Evolutionary conservation across 768 basidiomycete genomes (phyloP).

Genomic region (Rhizopogon vulgaris): DNA sequence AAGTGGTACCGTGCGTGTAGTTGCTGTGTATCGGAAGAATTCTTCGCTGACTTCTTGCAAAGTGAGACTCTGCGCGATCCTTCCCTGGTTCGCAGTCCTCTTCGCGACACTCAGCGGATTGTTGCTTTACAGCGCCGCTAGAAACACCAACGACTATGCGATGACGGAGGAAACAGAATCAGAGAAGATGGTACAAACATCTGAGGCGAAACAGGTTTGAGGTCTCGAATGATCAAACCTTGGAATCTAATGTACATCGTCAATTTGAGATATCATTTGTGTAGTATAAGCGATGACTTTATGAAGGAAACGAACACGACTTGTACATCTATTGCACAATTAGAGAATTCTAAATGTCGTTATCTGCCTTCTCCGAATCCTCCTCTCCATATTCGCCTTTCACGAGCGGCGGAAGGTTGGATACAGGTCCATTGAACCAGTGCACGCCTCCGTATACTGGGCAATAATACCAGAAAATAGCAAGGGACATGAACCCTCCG

Average conservation of each 20-base stretch:
- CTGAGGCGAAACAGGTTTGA: neutral
- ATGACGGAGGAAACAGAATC: neutral
- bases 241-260: neutral
- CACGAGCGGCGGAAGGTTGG: neutral
- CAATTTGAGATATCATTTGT: neutral
- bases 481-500: conserved; percentile 23
- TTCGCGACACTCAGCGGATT: conserved; percentile 31
- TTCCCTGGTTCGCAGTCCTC: conserved; percentile 45
- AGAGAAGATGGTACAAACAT: neutral
- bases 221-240: too few relatives aligned
- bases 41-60: conserved; percentile 16
- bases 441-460: conserved; percentile 20
- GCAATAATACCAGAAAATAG: conserved; percentile 1
- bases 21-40: neutral
- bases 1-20: conserved; percentile 39
- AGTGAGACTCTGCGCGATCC: conserved; percentile 42
- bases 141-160: conserved; percentile 1
- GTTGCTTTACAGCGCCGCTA: conserved; percentile 26
- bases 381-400: neutral
- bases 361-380: neutral
- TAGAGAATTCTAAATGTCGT: neutral
- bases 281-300: neutral
- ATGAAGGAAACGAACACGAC: neutral
- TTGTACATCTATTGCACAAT: too few relatives aligned
- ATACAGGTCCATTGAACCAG: conserved; percentile 24